phyloP scores from a whole-genome alignment of 495 filamentous ascomycete genomes.

The Aspergillus nidulans region DNA sequence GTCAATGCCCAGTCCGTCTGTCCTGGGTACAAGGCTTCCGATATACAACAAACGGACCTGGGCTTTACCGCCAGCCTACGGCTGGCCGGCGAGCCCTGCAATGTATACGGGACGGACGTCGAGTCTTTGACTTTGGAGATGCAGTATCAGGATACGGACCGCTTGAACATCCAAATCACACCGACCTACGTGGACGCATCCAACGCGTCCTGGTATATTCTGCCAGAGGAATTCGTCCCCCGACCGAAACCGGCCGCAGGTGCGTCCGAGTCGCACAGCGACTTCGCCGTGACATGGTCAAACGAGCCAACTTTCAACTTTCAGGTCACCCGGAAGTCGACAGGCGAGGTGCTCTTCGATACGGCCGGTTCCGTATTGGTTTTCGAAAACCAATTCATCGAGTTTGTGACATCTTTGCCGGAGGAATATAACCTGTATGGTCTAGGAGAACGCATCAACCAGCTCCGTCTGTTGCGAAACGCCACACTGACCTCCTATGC shows the following conservation, averaged over 20 bases:
- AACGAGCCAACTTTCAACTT: slow-evolving; percentile 60
- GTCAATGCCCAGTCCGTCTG: slow-evolving; percentile 65
- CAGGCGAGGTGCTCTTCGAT: slow-evolving; percentile 54
- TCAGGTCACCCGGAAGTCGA: slow-evolving; percentile 51
- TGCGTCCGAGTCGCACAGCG: slow-evolving; percentile 33
- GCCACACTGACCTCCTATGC: slow-evolving; percentile 64
- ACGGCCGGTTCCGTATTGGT: slow-evolving; percentile 53
- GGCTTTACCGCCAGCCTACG: slow-evolving; percentile 51
- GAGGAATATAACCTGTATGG: slow-evolving; percentile 62
- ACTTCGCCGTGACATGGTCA: slow-evolving; percentile 54
- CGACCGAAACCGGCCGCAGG: slow-evolving; percentile 46
- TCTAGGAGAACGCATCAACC: slow-evolving; percentile 57
- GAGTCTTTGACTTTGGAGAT: slow-evolving; percentile 51
- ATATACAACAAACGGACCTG: slow-evolving; percentile 38
- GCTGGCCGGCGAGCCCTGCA: slow-evolving; percentile 55
- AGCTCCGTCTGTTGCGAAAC: slow-evolving; percentile 55
- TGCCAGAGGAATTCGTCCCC: slow-evolving; percentile 61
- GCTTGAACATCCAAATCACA: slow-evolving; percentile 49
- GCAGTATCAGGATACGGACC: slow-evolving; percentile 52
- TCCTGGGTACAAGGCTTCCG: slow-evolving; percentile 56
- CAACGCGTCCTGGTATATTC: slow-evolving; percentile 64
- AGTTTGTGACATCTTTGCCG: slow-evolving; percentile 54
- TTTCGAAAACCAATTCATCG: slow-evolving; percentile 62
- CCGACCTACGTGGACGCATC: slow-evolving; percentile 59
- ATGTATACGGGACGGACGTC: slow-evolving; percentile 60